These are phyloP conservation scores for Trametes pubescens DNA, from an alignment of 1,284 basidiomycete genomes.

Conservation along the genomic window DNA sequence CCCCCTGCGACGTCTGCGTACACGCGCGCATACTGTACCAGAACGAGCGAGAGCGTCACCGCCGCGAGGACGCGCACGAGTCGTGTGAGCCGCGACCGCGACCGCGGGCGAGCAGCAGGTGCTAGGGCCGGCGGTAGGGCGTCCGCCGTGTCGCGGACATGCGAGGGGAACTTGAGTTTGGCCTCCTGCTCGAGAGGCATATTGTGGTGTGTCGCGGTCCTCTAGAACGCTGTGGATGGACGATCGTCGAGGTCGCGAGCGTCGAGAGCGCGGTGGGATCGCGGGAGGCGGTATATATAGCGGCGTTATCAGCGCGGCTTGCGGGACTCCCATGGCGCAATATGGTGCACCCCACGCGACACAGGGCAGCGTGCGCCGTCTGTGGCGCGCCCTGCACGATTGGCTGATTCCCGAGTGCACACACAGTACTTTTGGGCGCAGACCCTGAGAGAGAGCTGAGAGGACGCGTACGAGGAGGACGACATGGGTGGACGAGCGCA, in stretches of 20 bases:
- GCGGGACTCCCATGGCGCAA: constrained; percentile 7
- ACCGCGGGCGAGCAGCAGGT: background rate
- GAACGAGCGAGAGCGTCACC: constrained; percentile 7
- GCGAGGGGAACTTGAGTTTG: constrained; percentile 5
- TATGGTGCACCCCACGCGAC: background rate
- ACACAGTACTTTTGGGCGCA: background rate
- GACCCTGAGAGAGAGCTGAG: too few relatives aligned
- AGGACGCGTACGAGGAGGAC: background rate
- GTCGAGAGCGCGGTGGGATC: background rate
- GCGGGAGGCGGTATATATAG: constrained; percentile 3
- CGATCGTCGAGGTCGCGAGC: constrained; percentile 2
- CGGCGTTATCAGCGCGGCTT: constrained; percentile 1
- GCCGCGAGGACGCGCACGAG: constrained; percentile 14
- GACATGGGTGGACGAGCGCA: too few relatives aligned
- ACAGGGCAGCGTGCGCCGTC: background rate
- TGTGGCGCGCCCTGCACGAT: background rate
- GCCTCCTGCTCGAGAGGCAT: constrained; percentile 4
- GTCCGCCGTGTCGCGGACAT: background rate
- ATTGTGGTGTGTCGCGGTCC: background rate
- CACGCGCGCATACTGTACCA: constrained; percentile 10
- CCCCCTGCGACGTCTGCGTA: background rate
- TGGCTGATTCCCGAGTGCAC: background rate
- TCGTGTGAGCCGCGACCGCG: background rate
- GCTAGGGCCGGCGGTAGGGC: too few relatives aligned
- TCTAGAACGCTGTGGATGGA: background rate